These are phyloP conservation scores for Globisporangium canariense DNA, from an alignment of 352 stramenopile species.

Conservation along the genomic window DNA sequence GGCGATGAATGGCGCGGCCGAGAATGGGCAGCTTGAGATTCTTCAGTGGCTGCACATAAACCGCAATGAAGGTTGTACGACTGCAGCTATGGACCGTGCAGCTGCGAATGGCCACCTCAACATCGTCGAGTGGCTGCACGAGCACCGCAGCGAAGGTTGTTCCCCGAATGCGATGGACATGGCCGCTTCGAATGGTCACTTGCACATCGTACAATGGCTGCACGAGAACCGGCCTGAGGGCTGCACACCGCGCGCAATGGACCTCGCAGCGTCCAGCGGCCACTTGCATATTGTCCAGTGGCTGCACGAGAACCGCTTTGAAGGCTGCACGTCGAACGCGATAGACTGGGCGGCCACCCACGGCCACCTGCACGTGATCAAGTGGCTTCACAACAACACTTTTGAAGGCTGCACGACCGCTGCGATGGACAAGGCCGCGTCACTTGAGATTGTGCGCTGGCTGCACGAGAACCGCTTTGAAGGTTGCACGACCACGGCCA, in stretches of 20 bases:
- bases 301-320: conserved; percentile 8
- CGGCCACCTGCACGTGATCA: conserved; percentile 1
- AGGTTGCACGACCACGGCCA: conserved; percentile 8
- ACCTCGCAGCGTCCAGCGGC: conserved; percentile 3
- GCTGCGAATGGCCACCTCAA: conserved; percentile 6
- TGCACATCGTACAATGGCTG: conserved; percentile 9
- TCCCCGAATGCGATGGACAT: conserved; percentile 8
- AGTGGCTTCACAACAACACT: conserved; percentile 12
- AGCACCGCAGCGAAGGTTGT: conserved; percentile 8
- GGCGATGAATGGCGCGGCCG: conserved; percentile 10
- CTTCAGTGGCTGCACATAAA: conserved; percentile 6
- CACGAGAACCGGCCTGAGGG: conserved; percentile 8
- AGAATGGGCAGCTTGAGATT: conserved; percentile 5
- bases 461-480: conserved; percentile 5
- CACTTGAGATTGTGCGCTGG: conserved; percentile 11
- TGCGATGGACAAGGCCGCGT: conserved; percentile 14
- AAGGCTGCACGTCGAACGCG: conserved; percentile 14
- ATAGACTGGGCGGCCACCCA: conserved; percentile 9
- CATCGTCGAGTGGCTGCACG: conserved; percentile 12
- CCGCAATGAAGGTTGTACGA: conserved; percentile 5
- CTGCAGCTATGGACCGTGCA: conserved; percentile 5
- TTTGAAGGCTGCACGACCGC: conserved; percentile 16
- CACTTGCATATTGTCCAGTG: conserved; percentile 7
- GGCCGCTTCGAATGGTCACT: conserved; percentile 6
- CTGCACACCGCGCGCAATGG: conserved; percentile 8